These are phyloP conservation scores for Sanguinoderma infundibulare DNA, from an alignment of 1,284 basidiomycete genomes.

Conservation along the genomic window DNA sequence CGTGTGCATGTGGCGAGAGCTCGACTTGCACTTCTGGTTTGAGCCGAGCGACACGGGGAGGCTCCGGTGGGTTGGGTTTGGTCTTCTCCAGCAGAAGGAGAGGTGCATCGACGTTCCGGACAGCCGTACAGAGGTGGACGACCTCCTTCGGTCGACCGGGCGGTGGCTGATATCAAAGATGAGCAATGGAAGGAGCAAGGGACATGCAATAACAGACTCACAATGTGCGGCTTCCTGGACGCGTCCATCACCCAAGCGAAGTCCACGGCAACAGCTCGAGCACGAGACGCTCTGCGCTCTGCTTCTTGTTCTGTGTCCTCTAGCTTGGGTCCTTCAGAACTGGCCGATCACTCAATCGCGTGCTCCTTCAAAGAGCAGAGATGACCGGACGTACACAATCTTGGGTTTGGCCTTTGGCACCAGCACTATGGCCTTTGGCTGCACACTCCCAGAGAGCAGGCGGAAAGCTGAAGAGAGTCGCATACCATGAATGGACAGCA, in stretches of 20 bases:
- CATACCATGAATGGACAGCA: neutral
- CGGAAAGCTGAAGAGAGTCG: constrained; percentile 32
- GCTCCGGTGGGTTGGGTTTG: constrained; percentile 12
- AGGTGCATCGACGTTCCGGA: constrained; percentile 11
- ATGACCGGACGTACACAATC: constrained; percentile 26
- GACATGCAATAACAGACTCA: constrained; percentile 21
- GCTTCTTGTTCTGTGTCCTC: constrained; percentile 38
- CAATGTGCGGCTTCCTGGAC: constrained; percentile 26
- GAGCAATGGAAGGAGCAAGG: neutral
- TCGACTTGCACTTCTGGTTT: constrained; percentile 14
- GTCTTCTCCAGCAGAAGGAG: constrained; percentile 28
- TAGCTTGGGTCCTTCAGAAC: constrained; percentile 32
- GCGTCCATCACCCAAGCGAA: constrained; percentile 32
- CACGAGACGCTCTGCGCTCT: constrained; percentile 29
- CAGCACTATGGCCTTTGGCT: constrained; percentile 33
- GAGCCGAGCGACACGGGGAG: constrained; percentile 4
- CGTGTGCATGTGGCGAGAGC: constrained; percentile 29
- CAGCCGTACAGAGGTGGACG: constrained; percentile 11
- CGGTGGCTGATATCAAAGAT: neutral
- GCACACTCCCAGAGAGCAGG: constrained; percentile 32
- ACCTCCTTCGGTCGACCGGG: constrained; percentile 14
- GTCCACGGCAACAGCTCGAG: constrained; percentile 38
- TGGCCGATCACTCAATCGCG: constrained; percentile 8
- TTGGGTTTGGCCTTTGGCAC: constrained; percentile 31
- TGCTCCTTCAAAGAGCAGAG: neutral